phyloP scores from a whole-genome alignment of 2,329 filamentous ascomycete species.

The Escovopsis sp. region DNA sequence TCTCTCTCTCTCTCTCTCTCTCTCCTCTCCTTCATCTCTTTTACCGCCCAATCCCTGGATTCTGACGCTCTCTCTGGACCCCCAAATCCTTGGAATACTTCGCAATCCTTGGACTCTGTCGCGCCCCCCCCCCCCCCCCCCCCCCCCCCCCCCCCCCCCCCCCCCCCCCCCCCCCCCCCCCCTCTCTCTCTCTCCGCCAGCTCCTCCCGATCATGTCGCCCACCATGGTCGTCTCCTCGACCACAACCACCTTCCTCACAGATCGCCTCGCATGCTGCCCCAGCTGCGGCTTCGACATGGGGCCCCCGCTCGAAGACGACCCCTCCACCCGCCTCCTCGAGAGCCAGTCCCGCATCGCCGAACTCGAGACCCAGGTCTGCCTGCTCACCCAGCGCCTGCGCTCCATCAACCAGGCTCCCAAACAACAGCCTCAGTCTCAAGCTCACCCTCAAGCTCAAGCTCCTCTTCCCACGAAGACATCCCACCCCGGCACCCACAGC shows the following conservation, averaged over 20 bases:
- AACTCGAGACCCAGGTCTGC: constrained; percentile 56
- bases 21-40: neutral
- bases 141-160: too few species aligned
- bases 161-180: too few species aligned
- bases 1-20: neutral
- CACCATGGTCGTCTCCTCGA: constrained; percentile 17
- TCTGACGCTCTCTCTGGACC: too few species aligned
- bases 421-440: constrained; percentile 43
- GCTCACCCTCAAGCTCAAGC: constrained; percentile 29
- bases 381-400: constrained; percentile 57
- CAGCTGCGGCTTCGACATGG: constrained; percentile 30
- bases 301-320: constrained; percentile 13
- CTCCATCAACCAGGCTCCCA: constrained; percentile 60
- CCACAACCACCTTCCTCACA: constrained; percentile 10
- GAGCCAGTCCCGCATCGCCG: constrained; percentile 45
- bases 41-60: neutral
- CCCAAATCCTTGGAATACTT: too few species aligned
- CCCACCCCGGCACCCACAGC: constrained; percentile 8
- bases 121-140: too few species aligned
- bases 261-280: constrained; percentile 28
- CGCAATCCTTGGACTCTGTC: too few species aligned
- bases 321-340: constrained; percentile 30
- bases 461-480: too few species aligned
- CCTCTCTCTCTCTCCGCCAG: too few species aligned
- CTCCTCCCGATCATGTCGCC: constrained; percentile 8